phyloP scores from a whole-genome alignment of 148 eudicot genomes.

The Silene latifolia region DNA sequence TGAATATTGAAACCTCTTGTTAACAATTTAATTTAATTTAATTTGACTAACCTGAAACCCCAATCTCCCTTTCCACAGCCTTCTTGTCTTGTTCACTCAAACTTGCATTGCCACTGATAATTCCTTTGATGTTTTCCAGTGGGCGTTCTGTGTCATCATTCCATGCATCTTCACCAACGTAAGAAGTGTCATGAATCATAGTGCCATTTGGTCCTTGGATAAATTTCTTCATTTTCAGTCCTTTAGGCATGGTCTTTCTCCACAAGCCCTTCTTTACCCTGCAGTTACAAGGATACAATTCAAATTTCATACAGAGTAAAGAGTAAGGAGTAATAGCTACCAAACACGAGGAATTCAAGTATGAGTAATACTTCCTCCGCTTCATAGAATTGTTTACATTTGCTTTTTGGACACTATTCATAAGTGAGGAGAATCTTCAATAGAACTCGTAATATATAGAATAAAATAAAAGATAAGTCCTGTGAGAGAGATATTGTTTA shows the following conservation, averaged over 20 bases:
- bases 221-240: slow-evolving; percentile 73
- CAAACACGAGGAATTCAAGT: not conserved
- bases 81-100: slow-evolving; percentile 50
- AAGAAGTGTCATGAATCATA: slow-evolving; percentile 67
- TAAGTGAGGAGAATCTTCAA: too few relatives aligned
- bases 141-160: slow-evolving; percentile 54
- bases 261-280: slow-evolving; percentile 80
- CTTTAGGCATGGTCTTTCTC: slow-evolving; percentile 85
- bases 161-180: slow-evolving; percentile 95
- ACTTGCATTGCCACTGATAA: slow-evolving; percentile 41
- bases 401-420: too few relatives aligned
- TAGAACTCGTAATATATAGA: too few relatives aligned
- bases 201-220: slow-evolving; percentile 73
- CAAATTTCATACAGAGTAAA: not conserved
- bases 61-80: slow-evolving; percentile 43
- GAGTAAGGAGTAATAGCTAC: slow-evolving; percentile 1
- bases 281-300: slow-evolving; percentile 1
- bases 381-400: too few relatives aligned
- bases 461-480: too few relatives aligned
- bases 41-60: slow-evolving; percentile 54
- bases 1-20: too few relatives aligned
- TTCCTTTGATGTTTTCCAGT: slow-evolving; percentile 37
- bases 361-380: too few relatives aligned
- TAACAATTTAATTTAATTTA: not conserved
- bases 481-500: too few relatives aligned